A percentile compares a stretch with the other conserved stretches of the same genome.
Conservation (phyloP, 257 asterid genomes). For the Scutellaria minor region DNA sequence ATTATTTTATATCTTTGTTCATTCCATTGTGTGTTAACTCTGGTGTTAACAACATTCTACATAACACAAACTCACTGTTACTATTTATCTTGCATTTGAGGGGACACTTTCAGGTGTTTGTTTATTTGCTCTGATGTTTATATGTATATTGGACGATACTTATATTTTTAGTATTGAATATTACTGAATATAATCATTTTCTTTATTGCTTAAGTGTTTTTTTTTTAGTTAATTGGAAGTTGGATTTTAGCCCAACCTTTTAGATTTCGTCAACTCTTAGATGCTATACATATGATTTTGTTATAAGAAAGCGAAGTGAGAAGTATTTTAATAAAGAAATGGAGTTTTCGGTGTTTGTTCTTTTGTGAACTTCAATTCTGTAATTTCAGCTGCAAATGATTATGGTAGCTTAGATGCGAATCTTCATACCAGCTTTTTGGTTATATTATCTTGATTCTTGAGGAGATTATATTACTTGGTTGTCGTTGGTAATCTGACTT, state of each 20-base stretch:
- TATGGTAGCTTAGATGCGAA: constrained; percentile 16
- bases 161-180: constrained; percentile 9
- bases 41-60: too few species aligned
- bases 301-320: neutral
- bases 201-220: neutral
- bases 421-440: neutral
- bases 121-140: neutral
- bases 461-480: neutral
- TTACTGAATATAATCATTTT: constrained; percentile 12
- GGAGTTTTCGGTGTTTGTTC: neutral
- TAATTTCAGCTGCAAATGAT: neutral
- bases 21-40: too few species aligned
- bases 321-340: neutral
- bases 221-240: constrained; percentile 12
- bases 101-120: too few species aligned
- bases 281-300: neutral
- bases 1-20: too few species aligned
- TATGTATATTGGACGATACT: constrained; percentile 24
- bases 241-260: neutral
- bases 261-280: constrained; percentile 10
- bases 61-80: too few species aligned
- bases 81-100: too few species aligned
- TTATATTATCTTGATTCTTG: too few species aligned
- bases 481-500: neutral
- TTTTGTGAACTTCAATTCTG: neutral